phyloP scores from a whole-genome alignment of 768 basidiomycete genomes.

The Rhizopogon sp. region DNA sequence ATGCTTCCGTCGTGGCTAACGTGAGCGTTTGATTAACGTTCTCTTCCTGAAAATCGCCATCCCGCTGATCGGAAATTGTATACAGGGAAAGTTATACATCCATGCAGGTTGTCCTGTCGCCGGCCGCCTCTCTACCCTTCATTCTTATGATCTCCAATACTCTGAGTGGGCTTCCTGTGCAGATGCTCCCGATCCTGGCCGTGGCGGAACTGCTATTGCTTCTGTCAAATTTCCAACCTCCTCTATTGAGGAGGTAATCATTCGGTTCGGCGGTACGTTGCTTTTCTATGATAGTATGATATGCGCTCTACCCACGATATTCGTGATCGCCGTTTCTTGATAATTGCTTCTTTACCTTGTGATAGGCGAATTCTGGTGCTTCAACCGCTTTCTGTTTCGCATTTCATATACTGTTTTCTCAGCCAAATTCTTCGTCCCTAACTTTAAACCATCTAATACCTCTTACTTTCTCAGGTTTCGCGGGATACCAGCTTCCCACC shows the following conservation, averaged over 20 bases:
- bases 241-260: constrained; percentile 17
- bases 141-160: constrained; percentile 26
- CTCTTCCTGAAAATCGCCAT: neutral
- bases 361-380: neutral
- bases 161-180: constrained; percentile 27
- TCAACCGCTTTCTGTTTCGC: neutral
- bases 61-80: neutral
- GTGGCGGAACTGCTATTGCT: constrained; percentile 37
- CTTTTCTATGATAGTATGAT: constrained; percentile 2
- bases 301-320: neutral
- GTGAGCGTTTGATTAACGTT: constrained; percentile 12
- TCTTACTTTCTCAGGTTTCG: constrained; percentile 22
- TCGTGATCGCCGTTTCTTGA: neutral
- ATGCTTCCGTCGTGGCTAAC: constrained; percentile 23
- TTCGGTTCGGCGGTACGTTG: constrained; percentile 33
- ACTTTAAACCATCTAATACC: constrained; percentile 7
- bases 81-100: constrained; percentile 29
- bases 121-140: constrained; percentile 31
- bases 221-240: constrained; percentile 14
- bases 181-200: constrained; percentile 32
- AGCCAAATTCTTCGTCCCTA: neutral
- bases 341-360: neutral
- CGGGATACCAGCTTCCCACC: constrained; percentile 30
- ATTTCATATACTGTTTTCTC: neutral
- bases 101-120: constrained; percentile 37